Evolutionary conservation across 2,329 filamentous ascomycete species (phyloP).

Genomic region (Xylariaceae sp.): DNA sequence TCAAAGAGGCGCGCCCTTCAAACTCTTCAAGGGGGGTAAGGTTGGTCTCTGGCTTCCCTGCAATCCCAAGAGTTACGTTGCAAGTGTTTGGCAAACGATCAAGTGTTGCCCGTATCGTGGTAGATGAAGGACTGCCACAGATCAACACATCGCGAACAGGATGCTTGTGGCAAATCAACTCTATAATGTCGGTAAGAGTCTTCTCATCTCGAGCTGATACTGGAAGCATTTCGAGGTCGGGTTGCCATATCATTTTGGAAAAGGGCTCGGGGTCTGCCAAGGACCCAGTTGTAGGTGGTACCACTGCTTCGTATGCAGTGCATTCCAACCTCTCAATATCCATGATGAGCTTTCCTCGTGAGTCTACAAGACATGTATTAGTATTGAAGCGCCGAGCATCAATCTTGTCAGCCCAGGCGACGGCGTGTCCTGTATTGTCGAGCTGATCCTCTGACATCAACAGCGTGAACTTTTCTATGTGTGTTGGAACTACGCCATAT

Average conservation of each 20-base stretch:
- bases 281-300: conserved; percentile 11
- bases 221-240: conserved; percentile 1
- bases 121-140: conserved; percentile 4
- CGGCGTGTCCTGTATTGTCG: conserved; percentile 7
- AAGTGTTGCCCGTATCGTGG: neutral
- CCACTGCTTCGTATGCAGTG: conserved; percentile 24
- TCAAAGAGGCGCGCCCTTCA: conserved; percentile 7
- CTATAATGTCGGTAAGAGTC: conserved; percentile 4
- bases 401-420: conserved; percentile 15
- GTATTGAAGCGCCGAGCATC: conserved; percentile 20
- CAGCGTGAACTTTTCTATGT: conserved; percentile 14
- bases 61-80: conserved; percentile 9
- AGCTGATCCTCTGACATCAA: conserved; percentile 6
- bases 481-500: conserved; percentile 19
- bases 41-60: conserved; percentile 1
- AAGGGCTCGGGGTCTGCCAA: conserved; percentile 11
- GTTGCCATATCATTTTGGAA: conserved; percentile 17
- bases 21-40: conserved; percentile 2
- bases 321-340: conserved; percentile 22
- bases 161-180: conserved; percentile 13
- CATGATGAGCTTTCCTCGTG: conserved; percentile 17
- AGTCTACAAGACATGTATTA: conserved; percentile 14
- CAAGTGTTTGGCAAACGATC: conserved; percentile 4
- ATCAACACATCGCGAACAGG: conserved; percentile 8
- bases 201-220: neutral